Evolutionary conservation across 1,284 basidiomycete genomes (phyloP), one percentile per base, ranked within the genome.

Genomic region (Cryptococcus amylolentus): DNA sequence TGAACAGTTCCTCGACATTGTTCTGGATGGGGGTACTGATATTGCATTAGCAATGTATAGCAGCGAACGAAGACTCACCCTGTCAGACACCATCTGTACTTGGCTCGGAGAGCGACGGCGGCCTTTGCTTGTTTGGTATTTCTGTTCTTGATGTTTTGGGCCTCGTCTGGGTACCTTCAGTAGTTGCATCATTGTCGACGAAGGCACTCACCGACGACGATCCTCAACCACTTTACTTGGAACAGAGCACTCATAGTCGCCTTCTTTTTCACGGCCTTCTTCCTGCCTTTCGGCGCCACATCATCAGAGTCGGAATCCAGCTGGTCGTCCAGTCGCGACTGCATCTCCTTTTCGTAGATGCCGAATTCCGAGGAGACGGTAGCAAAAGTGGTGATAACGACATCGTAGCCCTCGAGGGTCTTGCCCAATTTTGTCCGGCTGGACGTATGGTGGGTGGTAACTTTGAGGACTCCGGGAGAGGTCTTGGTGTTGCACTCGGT

Each of bases 131-230:
- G 83, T 72, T 92, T 89, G 0, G 94, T 91, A 37, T 83, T 87
- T 57, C 85, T 81, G 69, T 97, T 96, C 82, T 98, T 98, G 80
- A 98, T 98, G 68, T 89, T 93, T 71, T 98, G 95, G 0, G 95
- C 95, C 73, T 98, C 95, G 69, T 97, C 93, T 91, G 56, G n/a
- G 16, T 9, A 31, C 27, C 31, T 39, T 42, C 18, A 51, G 54
- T 28, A 6, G 18, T n/a, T 1, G 23, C 44, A 42, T 12, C 35
- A 3, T 20, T 3, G 45, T 10, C 2, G 23, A 39, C 16, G 23
- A 8, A 16, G 3, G 16, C 9, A 66, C 78, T 49, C 51, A 90
- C 90, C 91, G 0, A 96, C 81, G 16, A 95, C 88, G 51, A 95
- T 81, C 7, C 93, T 82, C 75, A 85, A 87, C 91, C 91, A 98